These are phyloP conservation scores for Fusarium goolgardi DNA, from an alignment of 2,329 filamentous ascomycete species.

Conservation along the genomic window DNA sequence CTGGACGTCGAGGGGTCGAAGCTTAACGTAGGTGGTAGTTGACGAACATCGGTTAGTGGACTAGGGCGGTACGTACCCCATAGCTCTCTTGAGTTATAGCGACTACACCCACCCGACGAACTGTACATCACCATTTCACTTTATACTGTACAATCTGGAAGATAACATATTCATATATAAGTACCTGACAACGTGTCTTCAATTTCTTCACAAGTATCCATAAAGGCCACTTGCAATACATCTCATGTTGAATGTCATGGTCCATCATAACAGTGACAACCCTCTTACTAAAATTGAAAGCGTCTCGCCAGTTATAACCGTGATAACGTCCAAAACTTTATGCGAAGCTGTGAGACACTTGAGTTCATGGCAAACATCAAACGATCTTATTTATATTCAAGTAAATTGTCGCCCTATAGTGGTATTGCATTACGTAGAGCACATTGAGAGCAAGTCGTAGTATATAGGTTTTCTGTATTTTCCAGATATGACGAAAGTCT, in stretches of 20 bases:
- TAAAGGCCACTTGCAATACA: neutral
- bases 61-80: slow-evolving; percentile 26
- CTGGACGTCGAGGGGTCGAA: slow-evolving; percentile 34
- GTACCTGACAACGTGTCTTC: neutral
- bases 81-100: neutral
- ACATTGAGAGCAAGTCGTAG: neutral
- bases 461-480: no score
- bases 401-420: no score
- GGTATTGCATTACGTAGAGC: no score
- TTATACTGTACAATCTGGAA: neutral
- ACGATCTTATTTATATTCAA: no score
- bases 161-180: no score
- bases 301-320: no score
- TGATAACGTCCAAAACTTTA: neutral
- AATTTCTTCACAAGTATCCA: neutral
- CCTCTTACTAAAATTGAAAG: neutral
- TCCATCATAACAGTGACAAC: neutral
- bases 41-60: neutral
- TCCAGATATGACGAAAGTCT: neutral
- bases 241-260: neutral
- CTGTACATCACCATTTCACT: neutral
- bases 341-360: neutral
- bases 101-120: slow-evolving; percentile 8
- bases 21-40: slow-evolving; percentile 9
- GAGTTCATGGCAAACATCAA: neutral